phyloP scores from a whole-genome alignment of 371 early-diverging fungal genomes.

The Mucor mucedo region DNA sequence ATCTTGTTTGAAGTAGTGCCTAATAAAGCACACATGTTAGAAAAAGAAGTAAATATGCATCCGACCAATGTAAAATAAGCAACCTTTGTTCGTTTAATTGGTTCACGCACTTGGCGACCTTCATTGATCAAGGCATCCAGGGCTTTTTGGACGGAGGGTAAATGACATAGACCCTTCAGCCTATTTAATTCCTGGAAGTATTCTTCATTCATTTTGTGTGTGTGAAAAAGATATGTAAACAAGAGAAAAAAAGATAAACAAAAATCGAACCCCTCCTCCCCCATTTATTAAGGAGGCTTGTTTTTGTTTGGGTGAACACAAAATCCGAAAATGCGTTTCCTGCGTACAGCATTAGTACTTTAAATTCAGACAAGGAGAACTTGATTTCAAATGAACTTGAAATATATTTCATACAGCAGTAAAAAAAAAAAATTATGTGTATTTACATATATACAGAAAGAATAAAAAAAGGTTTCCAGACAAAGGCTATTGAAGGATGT shows the following conservation, averaged over 20 bases:
- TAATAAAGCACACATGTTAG: not conserved
- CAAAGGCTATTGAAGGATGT: no score
- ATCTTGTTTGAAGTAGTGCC: slow-evolving; percentile 16
- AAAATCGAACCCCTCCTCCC: not conserved
- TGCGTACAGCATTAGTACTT: no score
- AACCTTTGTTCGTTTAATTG: slow-evolving; percentile 19
- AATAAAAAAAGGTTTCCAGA: no score
- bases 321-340: no score
- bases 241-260: not conserved
- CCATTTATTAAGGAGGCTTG: not conserved
- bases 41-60: not conserved
- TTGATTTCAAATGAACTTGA: no score
- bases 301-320: not conserved
- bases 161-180: not conserved
- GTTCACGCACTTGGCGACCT: slow-evolving; percentile 1
- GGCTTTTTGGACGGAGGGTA: slow-evolving; percentile 10
- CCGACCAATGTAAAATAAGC: not conserved
- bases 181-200: slow-evolving; percentile 1
- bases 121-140: slow-evolving; percentile 11
- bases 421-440: no score
- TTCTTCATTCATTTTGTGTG: not conserved
- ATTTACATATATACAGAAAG: no score
- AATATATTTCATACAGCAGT: no score
- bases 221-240: not conserved
- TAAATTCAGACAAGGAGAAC: no score